Percentiles rank a stretch among this genome's conserved stretches.
Conservation (phyloP, 2,329 filamentous ascomycete genomes). For the Samsoniella hepiali region DNA sequence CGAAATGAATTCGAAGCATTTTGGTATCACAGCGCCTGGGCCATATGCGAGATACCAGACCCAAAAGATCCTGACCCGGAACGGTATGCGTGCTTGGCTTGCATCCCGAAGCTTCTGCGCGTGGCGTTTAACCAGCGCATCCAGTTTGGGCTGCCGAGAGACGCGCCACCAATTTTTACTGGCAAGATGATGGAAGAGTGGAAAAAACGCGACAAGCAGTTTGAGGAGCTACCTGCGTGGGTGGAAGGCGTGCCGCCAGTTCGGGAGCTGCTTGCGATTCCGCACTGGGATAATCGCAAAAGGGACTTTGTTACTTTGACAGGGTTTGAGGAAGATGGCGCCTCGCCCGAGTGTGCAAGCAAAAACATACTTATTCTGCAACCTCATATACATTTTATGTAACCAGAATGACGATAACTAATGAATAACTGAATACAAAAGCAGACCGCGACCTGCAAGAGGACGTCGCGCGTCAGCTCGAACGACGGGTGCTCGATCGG, state of each 20-base stretch:
- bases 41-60: constrained; percentile 22
- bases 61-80: constrained; percentile 22
- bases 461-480: not conserved
- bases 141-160: constrained; percentile 22
- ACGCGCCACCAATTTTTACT: constrained; percentile 22
- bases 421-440: constrained; percentile 9
- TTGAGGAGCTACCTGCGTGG: constrained; percentile 20
- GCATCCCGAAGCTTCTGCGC: constrained; percentile 21
- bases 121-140: constrained; percentile 22
- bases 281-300: constrained; percentile 20
- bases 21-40: constrained; percentile 22
- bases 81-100: constrained; percentile 25
- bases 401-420: constrained; percentile 5
- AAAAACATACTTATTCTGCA: constrained; percentile 24
- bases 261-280: constrained; percentile 18
- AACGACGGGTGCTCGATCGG: not conserved
- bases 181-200: constrained; percentile 22
- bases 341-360: constrained; percentile 16
- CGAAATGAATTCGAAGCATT: constrained; percentile 24
- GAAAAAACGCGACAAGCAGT: constrained; percentile 20
- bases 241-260: constrained; percentile 18
- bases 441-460: not conserved
- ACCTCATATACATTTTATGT: constrained; percentile 21
- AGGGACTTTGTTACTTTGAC: constrained; percentile 20
- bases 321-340: constrained; percentile 12